Evolutionary conservation across 2,329 filamentous ascomycete species (phyloP), one percentile per base, ranked within the genome.

Genomic region (Fusarium bulbicola): DNA sequence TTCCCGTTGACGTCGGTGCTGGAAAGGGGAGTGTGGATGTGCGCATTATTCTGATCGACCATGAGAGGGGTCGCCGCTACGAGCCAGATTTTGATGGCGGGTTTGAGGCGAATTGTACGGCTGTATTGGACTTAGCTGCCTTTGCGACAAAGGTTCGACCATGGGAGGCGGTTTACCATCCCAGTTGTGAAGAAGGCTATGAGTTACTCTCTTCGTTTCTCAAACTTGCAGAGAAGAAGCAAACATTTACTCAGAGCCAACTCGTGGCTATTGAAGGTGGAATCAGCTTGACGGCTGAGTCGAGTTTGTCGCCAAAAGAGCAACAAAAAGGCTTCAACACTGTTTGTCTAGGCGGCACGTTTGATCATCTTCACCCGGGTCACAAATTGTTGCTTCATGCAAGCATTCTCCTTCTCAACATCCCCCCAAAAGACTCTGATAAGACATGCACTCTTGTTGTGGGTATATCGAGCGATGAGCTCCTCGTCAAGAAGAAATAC

Each of bases 351-450:
- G 96, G 95, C 36, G 96, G 96, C 15, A 99, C 96, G 0, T 99
- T 98, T 82, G 96, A 99, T 81, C 95, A 98, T 82, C 88, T 99
- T 28, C 96, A 99, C 80, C 91, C 93, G 8, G 96, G 96, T 11
- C 96, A 99, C 85, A 99, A 98, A 83, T 87, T 98, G n/a, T 88
- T 99, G 26, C 89, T 99, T 26, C 95, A 95, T n/a, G 95, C 95
- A 69, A 93, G 93, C 1, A 89, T 92, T 0, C 89, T 98, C 63
- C 87, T 94, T 21, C 86, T 93, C 63, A 88, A 89, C 66, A 86
- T 89, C 2, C 84, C 85, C 0, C 74, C 82, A 46, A 77, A 82
- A 37, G 76, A 79, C 37, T 78, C 84, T 1, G 77, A 79, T 3
- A 72, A 79, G 36, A 83, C 85, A 28, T 88, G 89, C 68, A 87